Evolutionary conservation across 306 rosid species (phyloP).

Genomic region (Pueraria montana): DNA sequence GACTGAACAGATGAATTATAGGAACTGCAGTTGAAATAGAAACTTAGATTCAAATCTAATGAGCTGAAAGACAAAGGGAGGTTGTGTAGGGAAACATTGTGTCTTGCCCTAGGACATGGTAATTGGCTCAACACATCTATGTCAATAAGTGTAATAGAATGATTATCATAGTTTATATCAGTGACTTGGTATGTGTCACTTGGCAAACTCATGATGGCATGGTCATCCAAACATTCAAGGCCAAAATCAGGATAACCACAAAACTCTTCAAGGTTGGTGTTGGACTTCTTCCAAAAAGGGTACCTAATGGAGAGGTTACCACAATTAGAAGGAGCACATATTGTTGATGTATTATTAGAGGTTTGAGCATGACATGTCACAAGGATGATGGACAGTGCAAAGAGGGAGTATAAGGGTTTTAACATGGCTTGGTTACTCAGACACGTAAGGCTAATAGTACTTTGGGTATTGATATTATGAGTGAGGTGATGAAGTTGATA

Average conservation of each 20-base stretch:
- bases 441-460: neutral
- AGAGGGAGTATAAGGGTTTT: neutral
- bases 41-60: constrained; percentile 48
- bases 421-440: constrained; percentile 35
- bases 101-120: constrained; percentile 50
- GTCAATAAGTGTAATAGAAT: too few relatives aligned
- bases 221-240: too few relatives aligned
- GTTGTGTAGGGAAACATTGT: constrained; percentile 42
- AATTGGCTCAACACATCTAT: too few relatives aligned
- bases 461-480: neutral
- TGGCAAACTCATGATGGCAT: too few relatives aligned
- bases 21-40: constrained; percentile 56
- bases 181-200: too few relatives aligned
- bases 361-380: constrained; percentile 22
- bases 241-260: too few relatives aligned
- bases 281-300: constrained; percentile 48
- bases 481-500: neutral
- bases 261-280: too few relatives aligned
- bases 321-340: constrained; percentile 36
- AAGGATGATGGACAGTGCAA: constrained; percentile 35
- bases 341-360: neutral
- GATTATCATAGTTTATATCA: too few relatives aligned
- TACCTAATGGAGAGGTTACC: constrained; percentile 42
- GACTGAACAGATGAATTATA: neutral
- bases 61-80: constrained; percentile 30